Evolutionary conservation across 495 filamentous ascomycete genomes (phyloP), one percentile per base, ranked within the genome.

Genomic region (Annulohypoxylon moriforme): DNA sequence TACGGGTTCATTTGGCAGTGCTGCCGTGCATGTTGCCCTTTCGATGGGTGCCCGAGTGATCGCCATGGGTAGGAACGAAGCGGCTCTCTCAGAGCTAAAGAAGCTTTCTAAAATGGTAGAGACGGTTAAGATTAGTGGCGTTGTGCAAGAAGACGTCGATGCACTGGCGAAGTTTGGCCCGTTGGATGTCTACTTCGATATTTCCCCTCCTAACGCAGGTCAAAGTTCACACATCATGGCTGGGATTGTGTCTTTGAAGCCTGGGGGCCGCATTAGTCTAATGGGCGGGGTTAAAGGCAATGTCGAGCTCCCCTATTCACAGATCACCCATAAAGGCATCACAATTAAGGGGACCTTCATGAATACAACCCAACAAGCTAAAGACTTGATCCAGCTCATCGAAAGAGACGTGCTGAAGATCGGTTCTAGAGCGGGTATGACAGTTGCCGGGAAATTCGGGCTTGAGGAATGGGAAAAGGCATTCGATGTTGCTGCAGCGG

Each of bases 301-400:
- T 46, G 64, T 86, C 11, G 71, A 78, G 4, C 68, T 85, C 20
- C 78, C 83, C 9, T 81, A 84, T 61, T 31, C 34, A 11, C 34
- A 76, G 6, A 70, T 84, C 18, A 78, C 85, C 64, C 68, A 78
- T 49, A 78, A 77, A 4, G 82, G 79, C 31, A 57, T 89, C 33
- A 80, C 69, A 14, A 70, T 88, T 55, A 76, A 81, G 44, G 87
- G 86, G 0, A 81, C 79, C 67, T 87, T 76, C 64, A 88, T 88
- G 86, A 87, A 83, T 64, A 81, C 81, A 60, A 46, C 76, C 4
- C 72, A 81, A 18, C 76, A 83, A 64, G 73, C 84, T 0, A 68
- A 60, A 49, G 34, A 27, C 1, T 22, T 85, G 5, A 77, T 86
- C 36, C 78, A 77, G 60, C 69, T 85, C 70, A 63, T 80, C 36